Conservation (phyloP, 208 protist genomes). For the Crithidia acanthocephali region DNA sequence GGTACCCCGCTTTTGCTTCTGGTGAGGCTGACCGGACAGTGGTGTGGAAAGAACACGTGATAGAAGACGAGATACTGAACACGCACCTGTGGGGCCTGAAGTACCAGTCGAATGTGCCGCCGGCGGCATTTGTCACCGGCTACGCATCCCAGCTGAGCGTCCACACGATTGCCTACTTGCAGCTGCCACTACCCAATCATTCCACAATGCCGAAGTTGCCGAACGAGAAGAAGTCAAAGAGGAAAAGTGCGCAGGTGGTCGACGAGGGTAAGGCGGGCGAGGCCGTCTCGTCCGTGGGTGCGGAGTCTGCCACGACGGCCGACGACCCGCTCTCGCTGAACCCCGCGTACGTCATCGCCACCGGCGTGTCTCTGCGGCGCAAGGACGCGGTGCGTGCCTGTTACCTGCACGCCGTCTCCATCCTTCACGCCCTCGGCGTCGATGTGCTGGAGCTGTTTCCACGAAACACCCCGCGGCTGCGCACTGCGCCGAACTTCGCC, state of each 20-base stretch:
- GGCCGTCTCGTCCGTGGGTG: neutral
- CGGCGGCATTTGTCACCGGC: slow-evolving; percentile 57
- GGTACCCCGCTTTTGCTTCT: neutral
- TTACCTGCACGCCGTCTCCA: slow-evolving; percentile 75
- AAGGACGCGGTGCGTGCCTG: slow-evolving; percentile 83
- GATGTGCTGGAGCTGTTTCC: slow-evolving; percentile 61
- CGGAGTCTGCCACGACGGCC: neutral
- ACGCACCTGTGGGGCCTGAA: slow-evolving; percentile 3
- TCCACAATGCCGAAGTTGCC: neutral
- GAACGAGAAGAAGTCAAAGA: neutral
- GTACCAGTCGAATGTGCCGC: slow-evolving; percentile 13
- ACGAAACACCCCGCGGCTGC: slow-evolving; percentile 47
- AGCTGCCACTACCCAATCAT: slow-evolving; percentile 36
- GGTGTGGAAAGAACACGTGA: neutral
- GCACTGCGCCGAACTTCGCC: slow-evolving; percentile 22
- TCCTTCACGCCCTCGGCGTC: slow-evolving; percentile 51
- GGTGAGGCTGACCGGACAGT: neutral
- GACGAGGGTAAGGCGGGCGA: too few relatives aligned
- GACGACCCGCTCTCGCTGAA: neutral
- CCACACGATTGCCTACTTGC: slow-evolving; percentile 74
- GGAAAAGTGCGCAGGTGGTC: neutral
- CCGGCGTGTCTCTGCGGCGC: slow-evolving; percentile 80
- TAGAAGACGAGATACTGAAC: neutral
- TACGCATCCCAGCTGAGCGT: slow-evolving; percentile 55
- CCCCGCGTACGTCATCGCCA: slow-evolving; percentile 41